These are phyloP conservation scores for Arthroderma sp. DNA, from an alignment of 2,329 filamentous ascomycete genomes.

Conservation along the genomic window DNA sequence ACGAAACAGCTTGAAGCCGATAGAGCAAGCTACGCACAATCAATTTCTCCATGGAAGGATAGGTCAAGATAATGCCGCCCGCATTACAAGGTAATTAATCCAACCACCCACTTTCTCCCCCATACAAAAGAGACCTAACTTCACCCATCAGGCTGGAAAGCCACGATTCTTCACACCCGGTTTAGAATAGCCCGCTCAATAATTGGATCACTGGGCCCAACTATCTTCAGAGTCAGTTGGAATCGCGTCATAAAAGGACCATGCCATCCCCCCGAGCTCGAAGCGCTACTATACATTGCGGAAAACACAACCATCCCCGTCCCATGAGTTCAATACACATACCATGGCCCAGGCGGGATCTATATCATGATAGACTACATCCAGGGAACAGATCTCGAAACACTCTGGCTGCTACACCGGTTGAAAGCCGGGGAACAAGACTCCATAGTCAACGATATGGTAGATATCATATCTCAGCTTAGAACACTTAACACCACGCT, in stretches of 20 bases:
- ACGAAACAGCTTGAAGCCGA: no score
- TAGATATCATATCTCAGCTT: slow-evolving; percentile 9
- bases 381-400: slow-evolving; percentile 7
- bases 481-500: slow-evolving; percentile 6
- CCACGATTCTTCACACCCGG: slow-evolving; percentile 8
- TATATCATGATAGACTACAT: slow-evolving; percentile 9
- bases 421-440: slow-evolving; percentile 8
- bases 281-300: slow-evolving; percentile 10
- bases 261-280: slow-evolving; percentile 9
- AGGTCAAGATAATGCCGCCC: background rate
- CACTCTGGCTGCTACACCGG: slow-evolving; percentile 9
- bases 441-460: slow-evolving; percentile 8
- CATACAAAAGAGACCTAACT: background rate
- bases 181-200: slow-evolving; percentile 11
- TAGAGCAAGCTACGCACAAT: no score
- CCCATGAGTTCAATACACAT: slow-evolving; percentile 8
- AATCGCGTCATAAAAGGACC: slow-evolving; percentile 9
- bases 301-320: slow-evolving; percentile 10
- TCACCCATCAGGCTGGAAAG: slow-evolving; percentile 7
- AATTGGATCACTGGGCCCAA: slow-evolving; percentile 9
- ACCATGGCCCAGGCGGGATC: slow-evolving; percentile 9
- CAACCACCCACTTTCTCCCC: background rate
- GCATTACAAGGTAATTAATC: background rate
- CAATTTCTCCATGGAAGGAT: no score
- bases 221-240: slow-evolving; percentile 7